Evolutionary conservation across 139 green algal species (phyloP).

Genomic region (Picochlorum sp.): DNA sequence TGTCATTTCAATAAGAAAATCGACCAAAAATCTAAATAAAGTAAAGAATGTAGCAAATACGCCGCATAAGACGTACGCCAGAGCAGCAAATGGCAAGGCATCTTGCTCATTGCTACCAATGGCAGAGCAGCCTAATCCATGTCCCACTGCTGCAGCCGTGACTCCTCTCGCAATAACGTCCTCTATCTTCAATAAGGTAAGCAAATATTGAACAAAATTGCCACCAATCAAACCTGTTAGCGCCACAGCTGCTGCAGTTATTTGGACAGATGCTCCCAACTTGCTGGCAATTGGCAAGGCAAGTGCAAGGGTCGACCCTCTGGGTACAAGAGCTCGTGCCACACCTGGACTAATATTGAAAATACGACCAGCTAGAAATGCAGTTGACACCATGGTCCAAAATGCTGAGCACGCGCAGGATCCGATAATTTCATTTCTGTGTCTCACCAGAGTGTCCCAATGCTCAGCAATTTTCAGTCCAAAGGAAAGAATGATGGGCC

Average conservation of each 20-base stretch:
- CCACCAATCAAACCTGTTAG: conserved; percentile 65
- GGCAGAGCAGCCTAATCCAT: conserved; percentile 73
- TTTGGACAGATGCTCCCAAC: conserved; percentile 47
- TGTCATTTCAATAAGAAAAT: no score
- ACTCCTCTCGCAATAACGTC: conserved; percentile 75
- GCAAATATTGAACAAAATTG: conserved; percentile 46
- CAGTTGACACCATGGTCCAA: conserved; percentile 70
- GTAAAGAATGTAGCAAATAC: no score
- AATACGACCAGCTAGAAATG: conserved; percentile 36
- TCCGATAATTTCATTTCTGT: conserved; percentile 72
- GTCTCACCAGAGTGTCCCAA: conserved; percentile 61
- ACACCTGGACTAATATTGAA: conserved; percentile 37
- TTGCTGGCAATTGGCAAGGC: conserved; percentile 67
- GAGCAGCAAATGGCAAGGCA: conserved; percentile 74
- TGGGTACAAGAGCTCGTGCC: conserved; percentile 52
- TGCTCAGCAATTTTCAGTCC: conserved; percentile 64
- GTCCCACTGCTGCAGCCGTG: conserved; percentile 54
- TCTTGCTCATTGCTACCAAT: conserved; percentile 60
- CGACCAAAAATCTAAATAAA: no score
- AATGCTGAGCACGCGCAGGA: conserved; percentile 39
- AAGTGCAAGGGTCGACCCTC: conserved; percentile 74
- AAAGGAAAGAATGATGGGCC: conserved; percentile 77
- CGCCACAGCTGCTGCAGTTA: conserved; percentile 72
- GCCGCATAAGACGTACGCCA: conserved; percentile 72
- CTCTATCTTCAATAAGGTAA: conserved; percentile 49